Evolutionary conservation across 2,329 filamentous ascomycete genomes (phyloP), one percentile per base, ranked within the genome.

Genomic region (Zymoseptoria passerinii): DNA sequence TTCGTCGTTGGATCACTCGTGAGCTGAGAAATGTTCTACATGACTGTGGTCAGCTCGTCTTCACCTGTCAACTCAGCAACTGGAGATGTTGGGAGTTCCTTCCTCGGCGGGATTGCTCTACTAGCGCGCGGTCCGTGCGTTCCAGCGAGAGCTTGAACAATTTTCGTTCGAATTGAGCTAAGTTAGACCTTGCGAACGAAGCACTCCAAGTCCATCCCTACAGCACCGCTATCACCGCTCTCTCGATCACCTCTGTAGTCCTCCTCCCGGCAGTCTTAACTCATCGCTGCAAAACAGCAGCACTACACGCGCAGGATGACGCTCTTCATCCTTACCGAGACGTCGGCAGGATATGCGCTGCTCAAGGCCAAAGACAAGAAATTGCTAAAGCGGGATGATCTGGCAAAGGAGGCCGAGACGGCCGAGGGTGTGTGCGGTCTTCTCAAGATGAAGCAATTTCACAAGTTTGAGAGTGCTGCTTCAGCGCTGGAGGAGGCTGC

Each of bases 361-460:
- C 91, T 99, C 81, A 97, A 99, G 83, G 89, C 92, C 69, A 90
- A 92, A 76, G 92, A 97, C 83, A 97, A 96, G 85, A 97, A 97
- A 81, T 83, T 97, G 60, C 81, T 99, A 66, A 94, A 95, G 77
- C 86, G 88, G 71, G 88, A 92, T 77, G 86, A 92, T 71, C 77
- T 95, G 63, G 82, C 83, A 56, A 81, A 84, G 63, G 86, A 94
- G 74, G 81, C 91, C 62, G 83, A 85, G 65, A 88, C 87, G 60
- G 86, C 90, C 40, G 91, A 96, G 75, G 89, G 89, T 69, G 84
- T 95, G 65, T 89, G 90, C 69, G 88, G 89, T 69, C 84, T 95
- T 88, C 79, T 99, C 70, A 96, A 96, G 79, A 82, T 97, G 73
- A 97, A 97, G 83, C 87, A 92, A 75, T 97, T 99, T 77, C 81